Evolutionary conservation across 225 moss, liverwort and hornwort species (phyloP), one percentile per base, ranked within the genome.

Genomic region (Anthoceros angustus): DNA sequence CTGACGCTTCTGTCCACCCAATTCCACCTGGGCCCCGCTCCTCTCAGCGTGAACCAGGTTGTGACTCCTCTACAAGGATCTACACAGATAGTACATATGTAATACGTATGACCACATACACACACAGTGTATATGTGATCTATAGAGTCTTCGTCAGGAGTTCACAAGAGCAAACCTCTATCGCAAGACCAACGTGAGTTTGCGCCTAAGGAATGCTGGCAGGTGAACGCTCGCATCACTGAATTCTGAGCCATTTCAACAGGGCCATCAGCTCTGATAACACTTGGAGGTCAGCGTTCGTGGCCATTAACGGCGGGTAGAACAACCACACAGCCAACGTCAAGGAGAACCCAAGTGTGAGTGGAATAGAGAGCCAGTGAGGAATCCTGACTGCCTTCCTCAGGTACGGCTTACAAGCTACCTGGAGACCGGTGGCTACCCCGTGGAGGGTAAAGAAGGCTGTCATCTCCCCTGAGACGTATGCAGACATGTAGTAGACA

Each of bases 391-490:
- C 55, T 55, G 55, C 18, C 55, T 0, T 20, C 55, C 14, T 55
- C 55, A 24, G 18, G 24, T 71, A 3, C 1, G 40, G 40, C 45
- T 73, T 73, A 62, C 73, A 79, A 7, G 64, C 61, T 32, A 32
- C 67, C 73, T 84, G 79, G 10, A 70, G 4, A 0, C 65, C 64
- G 7, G 77, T 24, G 0, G 73, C 81, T 0, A 79, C 41, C 0
- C 81, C 81, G 66, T 84, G 79, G 60, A 84, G 67, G 5, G 72
- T 63, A 39, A 84, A 84, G 70, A 81, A 84, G 7, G 71, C 65
- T 62, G 49, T 40, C 79, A 79, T 84, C 70, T 74, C 70, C 73
- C 81, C 70, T 0, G 79, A 77, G 38, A 69, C 66, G 50, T 67
- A 14, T 61, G 20, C 60, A 6, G 73, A 79, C 10, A 70, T 45